Conservation (phyloP, 1,284 basidiomycete species). For the Fomitiporia mediterranea region DNA sequence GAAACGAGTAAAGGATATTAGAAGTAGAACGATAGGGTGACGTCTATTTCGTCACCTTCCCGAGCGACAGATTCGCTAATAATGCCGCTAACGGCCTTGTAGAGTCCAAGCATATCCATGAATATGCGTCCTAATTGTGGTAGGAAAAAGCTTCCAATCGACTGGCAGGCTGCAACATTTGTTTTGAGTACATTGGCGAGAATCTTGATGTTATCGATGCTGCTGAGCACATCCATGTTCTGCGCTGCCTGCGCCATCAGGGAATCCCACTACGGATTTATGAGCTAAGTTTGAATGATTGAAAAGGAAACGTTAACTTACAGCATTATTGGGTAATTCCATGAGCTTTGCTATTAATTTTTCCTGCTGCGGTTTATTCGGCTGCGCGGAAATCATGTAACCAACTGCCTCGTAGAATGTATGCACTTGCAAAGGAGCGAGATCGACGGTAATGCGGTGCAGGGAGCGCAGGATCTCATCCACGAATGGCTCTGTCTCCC, state of each 20-base stretch:
- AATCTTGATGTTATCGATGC: slow-evolving; percentile 95
- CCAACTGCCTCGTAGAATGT: slow-evolving; percentile 98
- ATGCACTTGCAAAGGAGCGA: slow-evolving; percentile 94
- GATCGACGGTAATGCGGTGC: slow-evolving; percentile 92
- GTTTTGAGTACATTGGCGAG: slow-evolving; percentile 97
- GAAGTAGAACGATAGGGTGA: background rate
- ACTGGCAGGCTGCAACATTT: slow-evolving; percentile 96
- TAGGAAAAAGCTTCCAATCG: slow-evolving; percentile 95
- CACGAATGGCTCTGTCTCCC: slow-evolving; percentile 96
- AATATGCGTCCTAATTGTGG: slow-evolving; percentile 97
- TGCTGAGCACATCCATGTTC: slow-evolving; percentile 89
- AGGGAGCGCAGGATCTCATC: slow-evolving; percentile 94
- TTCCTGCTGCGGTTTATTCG: slow-evolving; percentile 96
- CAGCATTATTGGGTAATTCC: slow-evolving; percentile 96
- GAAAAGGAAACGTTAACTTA: slow-evolving; percentile 35
- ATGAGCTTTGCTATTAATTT: slow-evolving; percentile 93
- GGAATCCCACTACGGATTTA: slow-evolving; percentile 78
- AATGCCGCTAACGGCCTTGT: slow-evolving; percentile 97
- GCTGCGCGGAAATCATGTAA: slow-evolving; percentile 99
- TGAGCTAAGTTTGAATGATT: slow-evolving; percentile 4
- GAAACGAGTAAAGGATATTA: slow-evolving; percentile 6
- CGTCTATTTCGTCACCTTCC: slow-evolving; percentile 51
- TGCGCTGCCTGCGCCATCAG: slow-evolving; percentile 95
- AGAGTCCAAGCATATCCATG: slow-evolving; percentile 97
- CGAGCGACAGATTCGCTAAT: slow-evolving; percentile 91